Conservation (phyloP, 768 basidiomycete species). For the Tulasnella calospora region DNA sequence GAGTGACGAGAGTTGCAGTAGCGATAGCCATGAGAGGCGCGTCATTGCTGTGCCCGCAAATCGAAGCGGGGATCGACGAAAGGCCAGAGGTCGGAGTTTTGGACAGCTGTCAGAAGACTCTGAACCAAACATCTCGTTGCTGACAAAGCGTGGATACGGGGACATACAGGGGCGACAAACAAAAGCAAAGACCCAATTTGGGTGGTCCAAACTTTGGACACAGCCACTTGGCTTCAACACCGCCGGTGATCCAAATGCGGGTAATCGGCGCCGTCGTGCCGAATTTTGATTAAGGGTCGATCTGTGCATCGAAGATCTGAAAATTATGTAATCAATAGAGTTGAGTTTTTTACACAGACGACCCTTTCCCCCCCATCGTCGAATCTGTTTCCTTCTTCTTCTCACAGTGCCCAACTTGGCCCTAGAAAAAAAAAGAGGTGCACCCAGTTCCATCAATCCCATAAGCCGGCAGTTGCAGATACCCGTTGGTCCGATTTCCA, state of each 20-base stretch:
- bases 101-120: neutral
- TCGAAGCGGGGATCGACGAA: neutral
- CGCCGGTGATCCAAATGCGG: constrained; percentile 1
- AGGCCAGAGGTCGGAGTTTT: neutral
- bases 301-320: constrained; percentile 1
- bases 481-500: neutral
- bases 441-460: neutral
- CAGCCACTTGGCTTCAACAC: neutral
- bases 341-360: neutral
- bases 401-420: neutral
- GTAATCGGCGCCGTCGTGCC: neutral
- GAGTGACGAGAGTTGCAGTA: neutral
- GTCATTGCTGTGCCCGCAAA: neutral
- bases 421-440: neutral
- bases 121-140: neutral
- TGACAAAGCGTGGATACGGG: neutral
- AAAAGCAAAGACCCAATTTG: neutral
- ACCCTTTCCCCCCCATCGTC: neutral
- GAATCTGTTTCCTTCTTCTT: neutral
- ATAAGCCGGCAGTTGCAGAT: neutral
- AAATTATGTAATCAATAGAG: neutral
- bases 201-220: neutral
- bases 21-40: neutral
- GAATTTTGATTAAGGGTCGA: constrained; percentile 5
- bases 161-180: neutral